These are phyloP conservation scores for Aquilaria malaccensis DNA, from an alignment of 345 rosid species.

Conservation along the genomic window DNA sequence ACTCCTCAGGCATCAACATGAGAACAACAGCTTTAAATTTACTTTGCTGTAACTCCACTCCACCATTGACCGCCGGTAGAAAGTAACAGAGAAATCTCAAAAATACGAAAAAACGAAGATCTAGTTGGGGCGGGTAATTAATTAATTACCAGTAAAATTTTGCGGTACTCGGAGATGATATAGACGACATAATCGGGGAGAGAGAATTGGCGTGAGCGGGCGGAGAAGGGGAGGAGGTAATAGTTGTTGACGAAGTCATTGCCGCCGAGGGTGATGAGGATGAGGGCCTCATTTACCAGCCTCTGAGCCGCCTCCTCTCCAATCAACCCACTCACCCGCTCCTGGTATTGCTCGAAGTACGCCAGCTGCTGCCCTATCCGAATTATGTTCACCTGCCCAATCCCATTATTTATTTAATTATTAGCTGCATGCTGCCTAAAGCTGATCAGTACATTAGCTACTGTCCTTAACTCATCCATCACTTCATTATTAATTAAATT, in stretches of 20 bases:
- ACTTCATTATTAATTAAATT: no score
- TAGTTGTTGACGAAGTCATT: constrained; percentile 95
- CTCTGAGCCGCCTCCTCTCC: constrained; percentile 47
- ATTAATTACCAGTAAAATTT: constrained; percentile 42
- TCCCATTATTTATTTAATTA: not conserved
- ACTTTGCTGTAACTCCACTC: no score
- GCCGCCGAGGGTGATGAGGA: constrained; percentile 79
- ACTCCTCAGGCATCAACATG: no score
- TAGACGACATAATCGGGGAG: constrained; percentile 61
- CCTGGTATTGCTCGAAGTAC: constrained; percentile 70
- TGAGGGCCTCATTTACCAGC: constrained; percentile 60
- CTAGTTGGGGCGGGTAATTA: not conserved
- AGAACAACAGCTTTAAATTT: not conserved
- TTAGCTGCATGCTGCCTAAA: no score
- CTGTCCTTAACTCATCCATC: no score
- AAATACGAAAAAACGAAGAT: not conserved
- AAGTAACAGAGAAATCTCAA: not conserved
- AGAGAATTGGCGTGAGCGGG: constrained; percentile 67
- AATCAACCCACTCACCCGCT: constrained; percentile 40
- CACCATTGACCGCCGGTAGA: no score
- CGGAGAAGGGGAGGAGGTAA: constrained; percentile 74
- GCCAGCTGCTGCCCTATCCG: constrained; percentile 49
- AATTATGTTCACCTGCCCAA: constrained; percentile 62
- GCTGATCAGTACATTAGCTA: no score
- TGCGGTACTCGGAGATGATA: constrained; percentile 72